Evolutionary conservation across 108 stramenopile species (phyloP).

Genomic region (Parietichytrium sp.): DNA sequence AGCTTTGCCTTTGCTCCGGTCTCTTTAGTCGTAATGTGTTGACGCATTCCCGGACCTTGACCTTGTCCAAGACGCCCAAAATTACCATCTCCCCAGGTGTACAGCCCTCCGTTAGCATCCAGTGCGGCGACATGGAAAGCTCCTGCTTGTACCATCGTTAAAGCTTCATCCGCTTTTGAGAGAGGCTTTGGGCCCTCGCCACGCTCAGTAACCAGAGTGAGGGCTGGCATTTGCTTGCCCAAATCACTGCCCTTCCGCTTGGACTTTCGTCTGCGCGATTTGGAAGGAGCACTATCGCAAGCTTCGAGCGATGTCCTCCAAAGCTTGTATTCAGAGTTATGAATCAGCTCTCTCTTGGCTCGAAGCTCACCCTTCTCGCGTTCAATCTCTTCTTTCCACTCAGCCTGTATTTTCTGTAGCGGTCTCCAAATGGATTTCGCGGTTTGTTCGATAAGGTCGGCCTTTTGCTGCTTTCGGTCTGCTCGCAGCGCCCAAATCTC

Average conservation of each 20-base stretch:
- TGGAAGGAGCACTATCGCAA: no score
- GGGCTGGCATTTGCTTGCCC: not conserved
- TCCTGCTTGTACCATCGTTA: constrained; percentile 53
- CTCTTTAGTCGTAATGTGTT: not conserved
- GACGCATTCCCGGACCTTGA: constrained; percentile 2
- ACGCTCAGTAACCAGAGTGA: not conserved
- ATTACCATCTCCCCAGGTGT: constrained; percentile 60
- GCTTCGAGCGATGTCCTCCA: no score
- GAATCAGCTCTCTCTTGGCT: constrained; percentile 41
- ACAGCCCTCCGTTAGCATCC: constrained; percentile 56
- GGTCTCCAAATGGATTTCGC: constrained; percentile 64
- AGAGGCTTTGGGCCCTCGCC: not conserved
- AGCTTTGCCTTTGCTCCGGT: not conserved
- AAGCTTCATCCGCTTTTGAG: not conserved
- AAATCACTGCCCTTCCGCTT: not conserved
- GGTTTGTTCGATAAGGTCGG: constrained; percentile 44
- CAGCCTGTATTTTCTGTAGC: constrained; percentile 59
- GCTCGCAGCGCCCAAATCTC: constrained; percentile 68
- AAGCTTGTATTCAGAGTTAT: no score
- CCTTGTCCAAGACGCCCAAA: constrained; percentile 54
- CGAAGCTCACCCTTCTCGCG: not conserved
- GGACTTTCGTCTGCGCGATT: not conserved
- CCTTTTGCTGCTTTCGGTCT: constrained; percentile 48
- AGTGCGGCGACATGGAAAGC: constrained; percentile 61
- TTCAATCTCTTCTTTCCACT: constrained; percentile 46